Percentiles rank a stretch among this genome's conserved stretches.
Conservation (phyloP, 225 moss, liverwort and hornwort genomes). For the Takakia lepidozioides region DNA sequence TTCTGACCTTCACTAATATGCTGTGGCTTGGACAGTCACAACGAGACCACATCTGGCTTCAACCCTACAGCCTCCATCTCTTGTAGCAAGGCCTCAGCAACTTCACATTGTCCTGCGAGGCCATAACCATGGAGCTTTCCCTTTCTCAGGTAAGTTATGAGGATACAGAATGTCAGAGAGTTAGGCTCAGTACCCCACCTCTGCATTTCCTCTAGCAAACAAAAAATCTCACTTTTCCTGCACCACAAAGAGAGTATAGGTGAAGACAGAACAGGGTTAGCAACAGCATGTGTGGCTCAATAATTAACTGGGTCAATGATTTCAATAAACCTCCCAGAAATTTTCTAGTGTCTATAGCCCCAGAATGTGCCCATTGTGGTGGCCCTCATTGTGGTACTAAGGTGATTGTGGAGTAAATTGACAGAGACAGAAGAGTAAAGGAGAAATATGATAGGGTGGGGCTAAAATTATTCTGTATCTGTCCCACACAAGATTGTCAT, state of each 20-base stretch:
- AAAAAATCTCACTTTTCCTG: conserved; percentile 42
- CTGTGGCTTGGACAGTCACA: no score
- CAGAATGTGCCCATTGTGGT: neutral
- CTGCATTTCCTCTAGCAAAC: conserved; percentile 66
- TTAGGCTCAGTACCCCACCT: conserved; percentile 49
- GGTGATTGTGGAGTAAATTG: neutral
- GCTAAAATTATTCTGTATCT: no score
- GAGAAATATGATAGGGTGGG: no score
- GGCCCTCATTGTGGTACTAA: neutral
- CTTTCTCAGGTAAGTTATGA: conserved; percentile 47
- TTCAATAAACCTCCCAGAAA: no score
- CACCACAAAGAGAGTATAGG: conserved; percentile 13
- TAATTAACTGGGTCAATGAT: no score
- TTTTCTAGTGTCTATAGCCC: no score
- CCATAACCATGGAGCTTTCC: conserved; percentile 46
- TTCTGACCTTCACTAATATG: no score
- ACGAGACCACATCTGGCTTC: conserved; percentile 68
- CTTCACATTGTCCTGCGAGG: conserved; percentile 34
- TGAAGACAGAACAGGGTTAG: conserved; percentile 5
- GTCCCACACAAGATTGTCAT: no score
- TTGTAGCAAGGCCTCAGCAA: conserved; percentile 57
- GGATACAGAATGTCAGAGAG: conserved; percentile 67
- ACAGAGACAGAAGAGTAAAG: no score
- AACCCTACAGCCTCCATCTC: conserved; percentile 50
- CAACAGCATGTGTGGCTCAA: no score